Base-by-base conservation (phyloP, 2,329 filamentous ascomycete genomes). In the Aspergillus flavus region DNA sequence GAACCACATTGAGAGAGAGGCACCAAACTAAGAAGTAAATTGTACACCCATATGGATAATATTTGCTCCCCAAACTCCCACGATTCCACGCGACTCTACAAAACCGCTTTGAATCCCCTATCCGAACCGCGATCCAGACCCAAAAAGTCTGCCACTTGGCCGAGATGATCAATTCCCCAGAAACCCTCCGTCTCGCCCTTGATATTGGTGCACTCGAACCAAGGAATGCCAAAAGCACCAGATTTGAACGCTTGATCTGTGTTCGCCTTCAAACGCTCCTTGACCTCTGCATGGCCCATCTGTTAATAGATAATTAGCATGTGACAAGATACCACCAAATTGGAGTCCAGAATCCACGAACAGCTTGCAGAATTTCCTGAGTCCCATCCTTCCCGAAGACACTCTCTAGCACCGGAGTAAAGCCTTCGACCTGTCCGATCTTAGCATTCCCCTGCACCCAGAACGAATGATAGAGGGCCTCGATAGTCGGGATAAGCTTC, bases 111-210 rank as follows among this genome's bases (percentile, higher is more conserved):
- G 57, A 78, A 76, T 0, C 75, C 74, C 43, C 62, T 61, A 6
- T 76, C 75, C 21, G 63, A 30, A 4, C 64, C 64, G 10, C 68
- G 71, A 58, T 87, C 81, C 61, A 89, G 67, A 1, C 80, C 84
- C 62, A 89, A 66, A 71, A 84, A 83, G 61, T 84, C 80, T 46
- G 79, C 78, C 3, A 89, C 76, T 69, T 84, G 82, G 1, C 83
- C 86, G 50, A 89, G 66, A 73, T 87, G 85, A 76, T 89, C 86
- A 16, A 89, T 82, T 0, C 87, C 87, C 84, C 85, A 89, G 68
- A 85, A 88, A 0, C 75, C 75, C 66, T 88, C 85, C 43, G 73
- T 85, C 69, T 84, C 74, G 0, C 86, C 86, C 57, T 84, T 76
- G 7, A 73, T 58, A 72, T 88, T 86, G 56, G 81, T 85, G 59